Evolutionary conservation across 225 moss, liverwort and hornwort genomes (phyloP).

Genomic region (Pseudoscleropodium purum): DNA sequence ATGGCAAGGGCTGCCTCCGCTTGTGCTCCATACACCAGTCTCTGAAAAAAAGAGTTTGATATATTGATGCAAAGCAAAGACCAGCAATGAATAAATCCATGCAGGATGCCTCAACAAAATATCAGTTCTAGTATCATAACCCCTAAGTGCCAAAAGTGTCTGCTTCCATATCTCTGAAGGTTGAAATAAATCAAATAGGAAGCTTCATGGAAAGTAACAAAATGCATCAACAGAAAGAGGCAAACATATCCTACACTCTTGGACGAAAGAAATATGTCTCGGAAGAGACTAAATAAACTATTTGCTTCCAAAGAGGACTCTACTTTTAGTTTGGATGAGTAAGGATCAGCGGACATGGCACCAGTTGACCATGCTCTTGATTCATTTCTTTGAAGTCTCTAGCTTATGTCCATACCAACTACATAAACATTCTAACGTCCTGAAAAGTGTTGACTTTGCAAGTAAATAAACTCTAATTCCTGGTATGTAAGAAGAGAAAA

Average conservation of each 20-base stretch:
- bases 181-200: background rate
- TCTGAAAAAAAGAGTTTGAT: conserved; percentile 11
- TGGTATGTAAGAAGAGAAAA: background rate
- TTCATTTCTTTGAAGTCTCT: background rate
- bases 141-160: background rate
- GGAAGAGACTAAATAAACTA: background rate
- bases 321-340: background rate
- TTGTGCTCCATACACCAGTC: conserved; percentile 94
- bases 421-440: background rate
- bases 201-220: background rate
- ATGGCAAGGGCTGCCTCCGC: conserved; percentile 94
- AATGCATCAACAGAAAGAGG: background rate
- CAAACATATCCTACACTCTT: background rate
- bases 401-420: background rate
- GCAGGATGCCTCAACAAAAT: background rate
- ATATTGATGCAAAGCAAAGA: background rate
- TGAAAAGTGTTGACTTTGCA: background rate
- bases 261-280: background rate
- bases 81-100: background rate
- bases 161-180: background rate
- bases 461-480: background rate
- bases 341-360: background rate
- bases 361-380: background rate
- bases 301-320: background rate
- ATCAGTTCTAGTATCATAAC: background rate